Conservation (phyloP, 495 filamentous ascomycete genomes). For the Penicillium daleae region DNA sequence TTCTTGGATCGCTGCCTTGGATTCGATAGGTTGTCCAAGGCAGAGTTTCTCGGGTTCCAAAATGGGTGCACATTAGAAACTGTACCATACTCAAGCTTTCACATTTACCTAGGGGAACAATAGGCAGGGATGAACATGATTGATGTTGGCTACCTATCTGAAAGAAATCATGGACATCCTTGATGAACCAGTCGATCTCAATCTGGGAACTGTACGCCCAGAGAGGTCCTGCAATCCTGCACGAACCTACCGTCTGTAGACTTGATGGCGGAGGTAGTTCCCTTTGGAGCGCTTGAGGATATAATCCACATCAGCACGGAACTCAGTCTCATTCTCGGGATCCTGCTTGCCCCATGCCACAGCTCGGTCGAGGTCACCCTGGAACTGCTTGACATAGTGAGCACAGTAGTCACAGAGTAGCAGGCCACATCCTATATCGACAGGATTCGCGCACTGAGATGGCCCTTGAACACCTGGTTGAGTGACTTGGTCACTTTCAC, state of each 20-base stretch:
- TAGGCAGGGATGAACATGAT: background rate
- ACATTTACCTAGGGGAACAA: too few relatives aligned
- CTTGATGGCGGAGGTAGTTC: constrained; percentile 4
- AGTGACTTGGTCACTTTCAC: background rate
- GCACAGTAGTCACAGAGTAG: constrained; percentile 13
- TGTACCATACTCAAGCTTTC: background rate
- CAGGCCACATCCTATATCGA: constrained; percentile 12
- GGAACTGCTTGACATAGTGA: background rate
- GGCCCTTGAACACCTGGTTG: background rate
- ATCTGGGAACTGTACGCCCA: background rate
- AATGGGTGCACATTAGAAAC: background rate
- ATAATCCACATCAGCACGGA: constrained; percentile 16
- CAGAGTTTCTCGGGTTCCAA: background rate
- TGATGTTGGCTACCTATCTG: background rate
- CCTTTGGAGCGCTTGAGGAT: background rate
- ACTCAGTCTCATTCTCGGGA: background rate
- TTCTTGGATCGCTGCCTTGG: background rate
- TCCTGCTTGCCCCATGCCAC: background rate
- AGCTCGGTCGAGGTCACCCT: constrained; percentile 11
- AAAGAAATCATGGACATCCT: background rate
- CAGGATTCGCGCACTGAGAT: background rate
- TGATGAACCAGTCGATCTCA: background rate
- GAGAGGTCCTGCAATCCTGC: too few relatives aligned
- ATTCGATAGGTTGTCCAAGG: background rate
- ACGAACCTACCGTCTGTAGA: background rate